Evolutionary conservation across 2,329 filamentous ascomycete species (phyloP).

Genomic region (Nemania abortiva): DNA sequence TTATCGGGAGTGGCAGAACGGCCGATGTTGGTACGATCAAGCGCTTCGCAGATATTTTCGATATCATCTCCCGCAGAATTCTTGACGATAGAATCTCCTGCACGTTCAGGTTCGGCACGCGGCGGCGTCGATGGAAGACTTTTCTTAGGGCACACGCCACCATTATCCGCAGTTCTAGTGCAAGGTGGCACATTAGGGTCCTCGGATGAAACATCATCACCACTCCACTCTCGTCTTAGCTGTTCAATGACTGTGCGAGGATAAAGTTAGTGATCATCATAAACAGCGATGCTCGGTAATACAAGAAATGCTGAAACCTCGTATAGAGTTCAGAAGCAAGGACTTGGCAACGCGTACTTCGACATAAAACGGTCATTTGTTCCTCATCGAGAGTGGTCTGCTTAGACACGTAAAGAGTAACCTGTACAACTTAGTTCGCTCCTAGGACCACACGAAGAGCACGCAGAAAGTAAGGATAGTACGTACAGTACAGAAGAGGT

Average conservation of each 20-base stretch:
- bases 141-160: not conserved
- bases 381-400: slow-evolving; percentile 13
- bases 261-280: slow-evolving; percentile 4
- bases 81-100: not conserved
- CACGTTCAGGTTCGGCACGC: not conserved
- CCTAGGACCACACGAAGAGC: not conserved
- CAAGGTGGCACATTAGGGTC: not conserved
- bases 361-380: slow-evolving; percentile 22
- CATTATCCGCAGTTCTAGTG: not conserved
- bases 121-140: not conserved
- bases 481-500: slow-evolving; percentile 29
- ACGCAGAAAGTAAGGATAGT: not conserved
- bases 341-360: slow-evolving; percentile 8
- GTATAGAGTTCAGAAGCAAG: too few species aligned
- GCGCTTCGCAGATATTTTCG: not conserved
- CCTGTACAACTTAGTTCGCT: slow-evolving; percentile 3
- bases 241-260: slow-evolving; percentile 11
- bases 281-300: not conserved
- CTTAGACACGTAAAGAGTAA: slow-evolving; percentile 26
- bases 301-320: not conserved
- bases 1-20: slow-evolving; percentile 19
- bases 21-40: not conserved
- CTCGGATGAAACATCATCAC: not conserved
- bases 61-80: not conserved
- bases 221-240: slow-evolving; percentile 24